A percentile compares a stretch with the other conserved stretches of the same genome.
Conservation (phyloP, 352 stramenopile genomes). For the Phytophthora agathidicida region DNA sequence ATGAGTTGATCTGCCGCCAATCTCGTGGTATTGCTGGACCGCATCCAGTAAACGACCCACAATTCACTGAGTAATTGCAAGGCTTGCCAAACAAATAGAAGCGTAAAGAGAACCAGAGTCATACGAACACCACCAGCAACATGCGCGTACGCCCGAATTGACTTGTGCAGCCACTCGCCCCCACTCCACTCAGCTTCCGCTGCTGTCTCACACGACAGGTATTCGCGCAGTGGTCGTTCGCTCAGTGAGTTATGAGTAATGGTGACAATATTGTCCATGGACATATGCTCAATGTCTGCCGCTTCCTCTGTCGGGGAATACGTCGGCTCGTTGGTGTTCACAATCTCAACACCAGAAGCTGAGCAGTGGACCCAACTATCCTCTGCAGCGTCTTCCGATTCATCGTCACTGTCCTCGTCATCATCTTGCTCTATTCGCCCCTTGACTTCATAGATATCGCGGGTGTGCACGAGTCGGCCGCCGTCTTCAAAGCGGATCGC, state of each 20-base stretch:
- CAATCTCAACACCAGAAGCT: constrained; percentile 32
- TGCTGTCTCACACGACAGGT: constrained; percentile 31
- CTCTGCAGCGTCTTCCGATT: constrained; percentile 24
- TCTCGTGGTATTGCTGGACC: constrained; percentile 54
- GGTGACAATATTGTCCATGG: constrained; percentile 53
- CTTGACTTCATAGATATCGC: constrained; percentile 40
- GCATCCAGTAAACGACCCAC: constrained; percentile 93
- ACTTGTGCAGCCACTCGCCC: constrained; percentile 25
- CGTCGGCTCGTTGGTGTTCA: constrained; percentile 5
- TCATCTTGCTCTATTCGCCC: constrained; percentile 18
- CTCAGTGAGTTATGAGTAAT: constrained; percentile 27
- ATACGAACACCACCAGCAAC: constrained; percentile 54
- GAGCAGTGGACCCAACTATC: constrained; percentile 39
- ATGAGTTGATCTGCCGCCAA: constrained; percentile 76
- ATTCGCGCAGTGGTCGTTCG: constrained; percentile 37
- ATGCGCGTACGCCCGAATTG: constrained; percentile 48
- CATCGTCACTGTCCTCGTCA: constrained; percentile 29
- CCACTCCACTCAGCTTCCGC: constrained; percentile 25
- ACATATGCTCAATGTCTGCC: constrained; percentile 24
- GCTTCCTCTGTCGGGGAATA: constrained; percentile 18
- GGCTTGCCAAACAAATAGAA: constrained; percentile 87
- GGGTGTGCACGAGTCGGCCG: constrained; percentile 46
- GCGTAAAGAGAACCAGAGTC: constrained; percentile 45
- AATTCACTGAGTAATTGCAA: constrained; percentile 89
- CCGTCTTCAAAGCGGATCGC: constrained; percentile 62